These are phyloP conservation scores for Trichoderma cornu-damae DNA, from an alignment of 2,329 filamentous ascomycete species.

Conservation along the genomic window DNA sequence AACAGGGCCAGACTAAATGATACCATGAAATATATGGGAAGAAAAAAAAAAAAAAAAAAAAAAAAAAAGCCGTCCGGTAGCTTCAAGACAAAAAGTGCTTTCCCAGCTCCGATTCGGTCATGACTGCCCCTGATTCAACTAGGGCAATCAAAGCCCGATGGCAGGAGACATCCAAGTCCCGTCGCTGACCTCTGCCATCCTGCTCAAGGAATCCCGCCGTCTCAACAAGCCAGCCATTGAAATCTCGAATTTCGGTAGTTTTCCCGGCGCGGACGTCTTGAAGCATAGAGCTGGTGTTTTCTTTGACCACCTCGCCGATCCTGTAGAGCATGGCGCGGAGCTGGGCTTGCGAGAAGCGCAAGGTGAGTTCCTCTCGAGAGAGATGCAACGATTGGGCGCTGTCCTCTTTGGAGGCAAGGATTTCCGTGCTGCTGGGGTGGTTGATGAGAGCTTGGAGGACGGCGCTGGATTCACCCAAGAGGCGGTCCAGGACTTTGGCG, in stretches of 20 bases:
- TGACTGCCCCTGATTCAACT: constrained; percentile 35
- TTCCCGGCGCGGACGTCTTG: constrained; percentile 52
- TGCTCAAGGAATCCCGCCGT: constrained; percentile 38
- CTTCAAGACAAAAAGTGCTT: constrained; percentile 5
- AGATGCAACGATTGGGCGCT: neutral
- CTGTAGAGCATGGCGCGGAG: constrained; percentile 44
- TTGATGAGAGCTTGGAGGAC: constrained; percentile 67
- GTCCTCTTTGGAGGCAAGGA: constrained; percentile 29
- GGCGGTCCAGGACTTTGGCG: constrained; percentile 56
- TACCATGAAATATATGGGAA: no score
- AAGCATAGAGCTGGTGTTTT: constrained; percentile 58
- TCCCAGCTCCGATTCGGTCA: constrained; percentile 35
- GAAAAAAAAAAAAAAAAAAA: neutral
- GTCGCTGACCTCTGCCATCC: constrained; percentile 3
- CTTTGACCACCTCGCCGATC: constrained; percentile 44
- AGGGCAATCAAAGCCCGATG: constrained; percentile 41
- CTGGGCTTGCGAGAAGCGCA: constrained; percentile 39
- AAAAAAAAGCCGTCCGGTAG: neutral
- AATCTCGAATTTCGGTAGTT: constrained; percentile 51
- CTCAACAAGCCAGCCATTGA: constrained; percentile 56
- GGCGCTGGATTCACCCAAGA: constrained; percentile 68
- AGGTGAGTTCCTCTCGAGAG: constrained; percentile 7
- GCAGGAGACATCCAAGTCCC: constrained; percentile 28
- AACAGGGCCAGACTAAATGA: no score
- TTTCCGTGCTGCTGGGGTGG: constrained; percentile 44